Evolutionary conservation across 2,329 filamentous ascomycete species (phyloP), one percentile per base, ranked within the genome.

Genomic region (Alternaria dauci): DNA sequence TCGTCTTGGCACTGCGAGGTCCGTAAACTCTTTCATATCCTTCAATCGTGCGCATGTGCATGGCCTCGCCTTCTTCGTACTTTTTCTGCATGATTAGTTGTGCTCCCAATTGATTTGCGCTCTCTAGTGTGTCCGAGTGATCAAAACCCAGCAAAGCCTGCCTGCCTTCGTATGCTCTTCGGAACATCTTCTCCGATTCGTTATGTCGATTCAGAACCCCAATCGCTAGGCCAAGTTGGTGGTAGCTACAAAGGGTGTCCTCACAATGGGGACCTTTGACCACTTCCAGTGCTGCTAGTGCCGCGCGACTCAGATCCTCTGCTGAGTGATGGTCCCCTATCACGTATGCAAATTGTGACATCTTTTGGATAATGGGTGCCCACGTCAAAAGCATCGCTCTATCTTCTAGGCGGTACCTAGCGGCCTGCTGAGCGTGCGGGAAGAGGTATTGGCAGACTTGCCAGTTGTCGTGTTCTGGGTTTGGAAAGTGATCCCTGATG

Each of bases 381-480:
- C 43, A 46, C 16, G 25, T 30, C 20, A 23, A 5, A 30, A 28
- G 43, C 43, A 30, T 4, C 12, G 25, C 25, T 25, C 23, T 30
- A 11, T 46, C 25, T 11, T 42, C 39, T 23, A 18, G 39, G 18
- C 39, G 39, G n/a, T 42, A 42, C 2, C 12, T 23, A 4, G 18
- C 39, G 39, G 14, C 26, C 23, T 46, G 43, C n/a, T 30, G 43
- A 12, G 43, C 43, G 16, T 46, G 43, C n/a, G 43, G 43, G 43
- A 46, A 46, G 7, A 46, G 43, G 16, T 46, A 46, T n/a, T 46
- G 43, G 43, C 43, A 46, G 8, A 30, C 16, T 25, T 30, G 28
- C 43, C 43, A 46, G 5, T 46, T 46, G 5, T 58, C n/a, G 36
- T 43, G 74, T 53, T 26, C 57, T 64, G 16, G 34, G 36, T 26